Evolutionary conservation across 352 stramenopile genomes (phyloP), one percentile per base, ranked within the genome.

Genomic region (Pythium apleroticum): DNA sequence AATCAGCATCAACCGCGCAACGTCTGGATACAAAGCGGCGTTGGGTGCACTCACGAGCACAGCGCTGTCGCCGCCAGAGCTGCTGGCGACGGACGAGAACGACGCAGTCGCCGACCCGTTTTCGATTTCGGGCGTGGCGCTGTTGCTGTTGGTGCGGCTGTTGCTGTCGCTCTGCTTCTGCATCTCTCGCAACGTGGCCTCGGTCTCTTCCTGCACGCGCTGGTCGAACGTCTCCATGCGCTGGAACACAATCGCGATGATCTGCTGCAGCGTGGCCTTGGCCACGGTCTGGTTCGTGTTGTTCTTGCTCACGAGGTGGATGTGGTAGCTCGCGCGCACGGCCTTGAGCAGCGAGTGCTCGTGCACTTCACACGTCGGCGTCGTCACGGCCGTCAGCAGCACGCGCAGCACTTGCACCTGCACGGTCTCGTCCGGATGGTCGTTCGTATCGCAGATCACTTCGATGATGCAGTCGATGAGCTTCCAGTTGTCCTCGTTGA

Each of bases 251-350:
- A 98, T 95, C 28, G 78, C 95, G 15, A 98, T 91, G 65, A 99
- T 96, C 74, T 99, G 97, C 76, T 98, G 96, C 37, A 99, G 77
- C 41, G 95, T 97, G 31, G 97, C 97, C 74, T 98, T 97, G n/a
- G 97, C 97, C 4, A 98, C 98, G 6, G 90, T 99, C 63, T 98
- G 91, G 74, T 99, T 99, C 8, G 96, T 93, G 22, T 75, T 73
- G 55, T 88, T 98, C 56, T 95, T 89, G 57, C 86, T 91, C 59
- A 96, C 84, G 24, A 99, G 74, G 64, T 98, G 97, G 35, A 99
- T 95, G 63, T 99, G 96, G 74, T 98, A 99, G 60, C 96, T 95
- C 2, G 97, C 90, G 30, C 97, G 80, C 63, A 99, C 93, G 11
- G 97, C 89, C 68, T 97, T 86, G 14, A 99, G 80, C n/a, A 99